Evolutionary conservation across 2,329 filamentous ascomycete species (phyloP).

Genomic region (Sclerotinia borealis): DNA sequence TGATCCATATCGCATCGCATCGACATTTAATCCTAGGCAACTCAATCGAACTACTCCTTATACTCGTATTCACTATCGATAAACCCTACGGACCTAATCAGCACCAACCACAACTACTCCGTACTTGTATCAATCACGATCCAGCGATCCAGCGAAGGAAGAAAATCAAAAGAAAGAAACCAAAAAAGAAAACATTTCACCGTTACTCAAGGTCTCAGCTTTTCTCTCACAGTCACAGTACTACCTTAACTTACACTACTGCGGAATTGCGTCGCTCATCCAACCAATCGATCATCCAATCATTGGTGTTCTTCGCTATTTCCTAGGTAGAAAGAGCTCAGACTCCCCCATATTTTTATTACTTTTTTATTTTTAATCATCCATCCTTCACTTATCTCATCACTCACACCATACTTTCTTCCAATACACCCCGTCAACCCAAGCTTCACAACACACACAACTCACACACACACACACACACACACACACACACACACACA

Average conservation of each 20-base stretch:
- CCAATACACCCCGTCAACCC: slow-evolving; percentile 3
- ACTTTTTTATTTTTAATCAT: not conserved
- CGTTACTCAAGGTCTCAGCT: slow-evolving; percentile 7
- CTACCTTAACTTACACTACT: not conserved
- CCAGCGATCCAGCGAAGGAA: not conserved
- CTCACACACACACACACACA: not conserved
- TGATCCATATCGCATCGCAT: slow-evolving; percentile 11
- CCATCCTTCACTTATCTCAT: slow-evolving; percentile 3
- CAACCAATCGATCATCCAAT: not conserved
- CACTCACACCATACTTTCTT: not conserved
- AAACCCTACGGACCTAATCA: slow-evolving; percentile 6
- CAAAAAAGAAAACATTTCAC: not conserved
- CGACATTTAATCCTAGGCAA: not conserved
- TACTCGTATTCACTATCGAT: slow-evolving; percentile 7
- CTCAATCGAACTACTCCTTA: not conserved
- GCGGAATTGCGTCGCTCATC: not conserved
- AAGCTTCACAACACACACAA: not conserved
- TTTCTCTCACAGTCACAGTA: not conserved
- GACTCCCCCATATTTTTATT: slow-evolving; percentile 4
- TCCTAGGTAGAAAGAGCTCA: not conserved
- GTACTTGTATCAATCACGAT: too few species aligned
- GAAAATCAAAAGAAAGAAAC: not conserved
- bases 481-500: not conserved
- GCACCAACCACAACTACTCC: not conserved
- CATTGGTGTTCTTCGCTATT: not conserved